Evolutionary conservation across 192 early-diverging fungal genomes (phyloP).

Genomic region (Gaertneriomyces sp.): DNA sequence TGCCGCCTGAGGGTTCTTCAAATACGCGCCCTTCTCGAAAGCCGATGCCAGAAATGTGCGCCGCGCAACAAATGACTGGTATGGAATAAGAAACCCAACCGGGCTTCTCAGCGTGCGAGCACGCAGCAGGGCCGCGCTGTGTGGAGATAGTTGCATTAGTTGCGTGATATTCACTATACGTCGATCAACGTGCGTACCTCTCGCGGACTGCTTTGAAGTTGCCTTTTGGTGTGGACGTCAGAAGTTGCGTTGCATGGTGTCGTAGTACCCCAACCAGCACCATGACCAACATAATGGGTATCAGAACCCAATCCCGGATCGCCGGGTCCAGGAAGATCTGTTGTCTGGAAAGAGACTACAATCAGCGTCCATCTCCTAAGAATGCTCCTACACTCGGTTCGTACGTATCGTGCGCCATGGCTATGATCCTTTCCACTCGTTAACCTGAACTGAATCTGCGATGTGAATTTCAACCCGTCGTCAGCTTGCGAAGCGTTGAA

Average conservation of each 20-base stretch:
- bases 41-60: conserved; percentile 68
- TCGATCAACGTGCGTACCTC: conserved; percentile 44
- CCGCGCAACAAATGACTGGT: conserved; percentile 67
- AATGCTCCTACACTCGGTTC: no score
- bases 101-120: conserved; percentile 62
- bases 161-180: no score
- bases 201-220: conserved; percentile 78
- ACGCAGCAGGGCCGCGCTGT: conserved; percentile 64
- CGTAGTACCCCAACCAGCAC: conserved; percentile 92
- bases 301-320: conserved; percentile 69
- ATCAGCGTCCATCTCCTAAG: no score
- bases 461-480: no score
- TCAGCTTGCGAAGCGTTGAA: no score
- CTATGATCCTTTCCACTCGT: no score
- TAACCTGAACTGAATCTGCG: no score
- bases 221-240: conserved; percentile 77
- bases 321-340: conserved; percentile 49
- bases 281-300: conserved; percentile 98
- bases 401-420: no score
- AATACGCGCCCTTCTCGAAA: conserved; percentile 76
- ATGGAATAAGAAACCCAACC: conserved; percentile 65
- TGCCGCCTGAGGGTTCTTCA: conserved; percentile 67
- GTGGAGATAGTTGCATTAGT: not conserved
- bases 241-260: conserved; percentile 86
- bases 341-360: no score